A percentile compares a stretch with the other conserved stretches of the same genome.
Conservation (phyloP, 2,329 filamentous ascomycete species). For the Cadophora luteo-olivacea region DNA sequence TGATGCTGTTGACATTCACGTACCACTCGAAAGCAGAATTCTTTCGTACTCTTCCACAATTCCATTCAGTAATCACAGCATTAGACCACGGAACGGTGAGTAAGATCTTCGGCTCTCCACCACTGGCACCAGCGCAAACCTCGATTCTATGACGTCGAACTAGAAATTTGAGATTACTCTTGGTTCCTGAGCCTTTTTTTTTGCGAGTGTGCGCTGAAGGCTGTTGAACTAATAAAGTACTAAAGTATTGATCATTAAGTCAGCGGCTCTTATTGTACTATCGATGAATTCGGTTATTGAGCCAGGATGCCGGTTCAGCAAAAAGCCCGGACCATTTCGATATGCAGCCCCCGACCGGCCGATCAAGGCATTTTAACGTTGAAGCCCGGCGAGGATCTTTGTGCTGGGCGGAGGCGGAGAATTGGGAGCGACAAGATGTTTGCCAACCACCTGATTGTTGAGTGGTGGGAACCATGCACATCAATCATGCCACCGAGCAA, state of each 20-base stretch:
- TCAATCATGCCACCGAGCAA: not conserved
- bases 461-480: not conserved
- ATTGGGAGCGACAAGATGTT: not conserved
- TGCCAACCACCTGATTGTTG: not conserved
- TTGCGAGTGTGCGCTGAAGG: not conserved
- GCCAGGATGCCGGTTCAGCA: not conserved
- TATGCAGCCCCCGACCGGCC: not conserved
- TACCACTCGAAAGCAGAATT: not conserved
- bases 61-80: conserved; percentile 1
- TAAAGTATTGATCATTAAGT: not conserved
- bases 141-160: not conserved
- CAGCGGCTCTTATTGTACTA: not conserved
- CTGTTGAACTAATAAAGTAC: not conserved
- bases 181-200: not conserved
- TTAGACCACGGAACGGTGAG: not conserved
- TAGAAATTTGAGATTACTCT: not conserved
- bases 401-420: not conserved
- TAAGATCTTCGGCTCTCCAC: not conserved
- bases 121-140: not conserved
- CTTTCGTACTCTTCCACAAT: not conserved
- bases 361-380: not conserved
- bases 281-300: not conserved
- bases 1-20: not conserved
- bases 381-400: not conserved
- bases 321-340: not conserved